Percentiles rank a stretch among this genome's conserved stretches.
Evolutionary conservation across 2,329 filamentous ascomycete genomes (phyloP).

Genomic region (Aspergillaceae sp.): DNA sequence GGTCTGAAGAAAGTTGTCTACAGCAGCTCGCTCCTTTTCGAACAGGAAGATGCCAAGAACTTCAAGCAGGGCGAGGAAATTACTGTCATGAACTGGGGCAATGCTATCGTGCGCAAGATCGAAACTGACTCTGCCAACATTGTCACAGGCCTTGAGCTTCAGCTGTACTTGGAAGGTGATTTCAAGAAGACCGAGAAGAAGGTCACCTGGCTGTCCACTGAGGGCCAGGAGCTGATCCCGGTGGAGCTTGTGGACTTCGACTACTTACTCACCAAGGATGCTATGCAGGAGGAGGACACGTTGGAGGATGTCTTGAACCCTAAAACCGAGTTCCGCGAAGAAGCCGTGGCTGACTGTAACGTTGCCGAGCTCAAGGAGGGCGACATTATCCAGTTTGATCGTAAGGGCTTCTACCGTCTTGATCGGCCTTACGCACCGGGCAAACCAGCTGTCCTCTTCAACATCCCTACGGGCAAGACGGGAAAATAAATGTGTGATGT

Average conservation of each 20-base stretch:
- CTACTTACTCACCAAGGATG: constrained; percentile 91
- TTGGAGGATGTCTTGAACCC: constrained; percentile 76
- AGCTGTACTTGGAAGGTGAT: constrained; percentile 86
- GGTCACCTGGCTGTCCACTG: constrained; percentile 79
- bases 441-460: constrained; percentile 56
- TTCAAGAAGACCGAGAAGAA: constrained; percentile 96
- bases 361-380: constrained; percentile 69
- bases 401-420: constrained; percentile 83
- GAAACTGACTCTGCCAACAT: constrained; percentile 43
- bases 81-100: constrained; percentile 93
- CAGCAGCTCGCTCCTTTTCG: constrained; percentile 65
- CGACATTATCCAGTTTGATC: constrained; percentile 91
- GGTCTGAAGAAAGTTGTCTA: constrained; percentile 80
- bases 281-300: constrained; percentile 77
- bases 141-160: constrained; percentile 64
- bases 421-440: constrained; percentile 57
- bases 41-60: constrained; percentile 74
- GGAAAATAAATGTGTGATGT: constrained; percentile 19
- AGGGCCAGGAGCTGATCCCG: constrained; percentile 66
- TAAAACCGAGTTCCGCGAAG: constrained; percentile 63
- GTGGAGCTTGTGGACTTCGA: constrained; percentile 92
- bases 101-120: constrained; percentile 42
- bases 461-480: constrained; percentile 59
- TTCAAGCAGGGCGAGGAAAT: constrained; percentile 85
- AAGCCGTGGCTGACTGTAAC: constrained; percentile 72